A percentile compares a stretch with the other conserved stretches of the same genome.
These are phyloP conservation scores for Termitomyces sp. DNA, from an alignment of 768 basidiomycete species.

Conservation along the genomic window DNA sequence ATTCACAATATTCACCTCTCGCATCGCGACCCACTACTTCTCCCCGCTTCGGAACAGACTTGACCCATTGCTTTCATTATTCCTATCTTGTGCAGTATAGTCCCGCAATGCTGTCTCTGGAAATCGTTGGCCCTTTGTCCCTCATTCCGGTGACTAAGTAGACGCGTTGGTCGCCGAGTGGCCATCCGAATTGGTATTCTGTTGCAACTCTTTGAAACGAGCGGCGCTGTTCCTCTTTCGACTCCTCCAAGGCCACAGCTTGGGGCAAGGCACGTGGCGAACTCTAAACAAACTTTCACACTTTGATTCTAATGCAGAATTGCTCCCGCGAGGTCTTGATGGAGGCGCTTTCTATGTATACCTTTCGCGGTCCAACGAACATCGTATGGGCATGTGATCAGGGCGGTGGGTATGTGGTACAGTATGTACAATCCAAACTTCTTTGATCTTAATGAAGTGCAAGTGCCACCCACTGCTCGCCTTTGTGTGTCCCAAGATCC, in stretches of 20 bases:
- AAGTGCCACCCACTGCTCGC: conserved; percentile 11
- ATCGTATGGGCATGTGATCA: neutral
- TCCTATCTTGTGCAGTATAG: neutral
- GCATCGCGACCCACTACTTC: neutral
- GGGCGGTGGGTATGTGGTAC: neutral
- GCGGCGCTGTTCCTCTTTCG: no score
- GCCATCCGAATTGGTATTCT: neutral
- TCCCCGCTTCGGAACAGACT: neutral
- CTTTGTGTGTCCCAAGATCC: conserved; percentile 11
- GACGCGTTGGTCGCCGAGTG: neutral
- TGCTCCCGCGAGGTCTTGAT: conserved; percentile 4
- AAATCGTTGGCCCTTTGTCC: neutral
- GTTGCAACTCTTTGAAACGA: neutral
- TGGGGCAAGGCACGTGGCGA: neutral
- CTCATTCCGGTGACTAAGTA: neutral
- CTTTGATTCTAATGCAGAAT: neutral
- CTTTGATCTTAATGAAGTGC: conserved; percentile 6
- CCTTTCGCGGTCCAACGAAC: neutral
- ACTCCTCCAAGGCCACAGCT: no score
- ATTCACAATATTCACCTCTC: neutral
- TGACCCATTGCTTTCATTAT: neutral
- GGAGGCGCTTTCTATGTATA: neutral
- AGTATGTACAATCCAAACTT: neutral
- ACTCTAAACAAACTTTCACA: neutral
- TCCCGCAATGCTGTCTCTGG: neutral